Evolutionary conservation across 805 yeast genomes (phyloP), one percentile per base, ranked within the genome.

Genomic region (Monosporozyma aerobia): DNA sequence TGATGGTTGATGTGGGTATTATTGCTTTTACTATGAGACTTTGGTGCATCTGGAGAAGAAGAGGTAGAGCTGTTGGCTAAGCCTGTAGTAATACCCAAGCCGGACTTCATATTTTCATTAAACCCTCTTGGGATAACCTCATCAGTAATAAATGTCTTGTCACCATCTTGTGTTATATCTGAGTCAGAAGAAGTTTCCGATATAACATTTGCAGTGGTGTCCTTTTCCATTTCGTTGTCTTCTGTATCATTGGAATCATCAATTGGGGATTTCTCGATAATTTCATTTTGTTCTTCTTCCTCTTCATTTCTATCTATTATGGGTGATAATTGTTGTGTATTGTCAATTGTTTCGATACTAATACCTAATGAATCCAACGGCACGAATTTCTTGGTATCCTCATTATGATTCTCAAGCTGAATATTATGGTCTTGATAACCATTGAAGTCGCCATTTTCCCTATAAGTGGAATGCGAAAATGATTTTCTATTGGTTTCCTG

Each of bases 341-440:
- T 25, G 25, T 23, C 32, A n/a, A n/a, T 16, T 19, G 27, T 16
- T 5, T 44, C 48, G 13, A 50, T 44, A n/a, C 49, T 52, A 9
- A 56, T 59, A 32, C 63, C 63, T 39, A 59, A 50, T 2, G 63
- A 58, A 27, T 54, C 58, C 5, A 56, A 46, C 19, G 56, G 48
- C 19, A 56, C 32, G 10, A 41, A 23, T 29, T 49, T 45, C 11
- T 32, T 43, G 9, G 23, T 23, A 8, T 43, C 25, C 23, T n/a
- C 8, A 11, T 23, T 11, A 3, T 23, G 10, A 23, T 43, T 43
- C 7, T 23, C 16, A 10, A 11, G 11, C 4, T 43, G 32, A 43
- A 2, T 23, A 23, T 22, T 7, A 19, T 39, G 8, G 3, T 22
- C 43, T 4, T 39, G 23, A 8, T 39, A 22, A 16, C 19, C 19